Evolutionary conservation across 129 eudicot species (phyloP), one percentile per base, ranked within the genome.

Genomic region (Kitagawia praeruptora): DNA sequence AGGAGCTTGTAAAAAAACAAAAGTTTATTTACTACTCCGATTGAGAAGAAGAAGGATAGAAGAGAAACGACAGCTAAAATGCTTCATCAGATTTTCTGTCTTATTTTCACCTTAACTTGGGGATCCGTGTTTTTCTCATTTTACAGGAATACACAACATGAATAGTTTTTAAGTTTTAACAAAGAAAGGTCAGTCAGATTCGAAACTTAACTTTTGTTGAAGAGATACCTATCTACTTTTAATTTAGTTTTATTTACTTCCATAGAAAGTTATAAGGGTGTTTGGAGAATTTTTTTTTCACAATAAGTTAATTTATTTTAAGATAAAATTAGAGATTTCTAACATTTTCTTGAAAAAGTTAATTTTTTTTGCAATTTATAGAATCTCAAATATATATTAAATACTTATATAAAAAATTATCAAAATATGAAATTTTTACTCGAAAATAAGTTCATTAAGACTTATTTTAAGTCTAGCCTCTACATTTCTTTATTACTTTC

Each of bases 71-170:
- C 56, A 73, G 28, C 54, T 47, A 39, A 73, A 44, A 37, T 42
- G 77, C 38, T 73, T 73, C 77, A 45, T 73, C 56, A 73, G 37
- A 73, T 73, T n/a, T 73, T 73, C 54, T 44, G 53, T 73, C 77
- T 73, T n/a, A 8, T n/a, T 42, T 42, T 73, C 5, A 23, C 21
- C 28, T 18, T 3, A 25, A 73, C 77, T n/a, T 44, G 3, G 77
- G 77, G 77, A 73, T 73, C 54, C 28, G 77, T 73, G 75, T 19
- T 15, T 39, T 39, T 70, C 14, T 23, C 7, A 34, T 37, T 70
- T 39, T 6, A 70, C 75, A 70, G 46, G 23, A 37, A 66, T 12
- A n/a, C 37, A 61, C 34, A 61, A 37, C 69, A 61, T 61, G 16
- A 61, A 61, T n/a, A 61, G 34, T 23, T 23, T 54, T n/a, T 13